Evolutionary conservation across 1,284 basidiomycete genomes (phyloP), one percentile per base, ranked within the genome.

Genomic region (Entoloma clypeatum): DNA sequence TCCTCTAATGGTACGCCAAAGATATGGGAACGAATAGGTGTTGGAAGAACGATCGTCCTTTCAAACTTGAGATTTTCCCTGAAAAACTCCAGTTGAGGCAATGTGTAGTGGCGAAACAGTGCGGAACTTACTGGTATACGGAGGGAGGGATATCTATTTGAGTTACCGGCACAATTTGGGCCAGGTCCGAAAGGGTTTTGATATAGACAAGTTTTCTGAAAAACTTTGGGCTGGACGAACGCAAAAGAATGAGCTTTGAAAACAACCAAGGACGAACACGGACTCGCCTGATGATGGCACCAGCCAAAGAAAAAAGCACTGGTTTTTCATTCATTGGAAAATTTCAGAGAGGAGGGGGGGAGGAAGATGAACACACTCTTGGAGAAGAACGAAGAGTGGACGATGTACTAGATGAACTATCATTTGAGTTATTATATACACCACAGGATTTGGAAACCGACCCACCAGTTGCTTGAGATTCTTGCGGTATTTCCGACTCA

Each of bases 271-370:
- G 13, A n/a, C 19, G 21, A 43, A 62, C 22, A 41, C 13, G 18
- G 31, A n/a, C 41, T 14, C 32, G 83, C 79, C 84, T 87, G 54
- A 92, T 86, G 48, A 92, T 81, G 29, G 87, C 86, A 4, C 87
- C 86, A 29, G 88, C 88, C 37, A 92, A 68, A 7, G 86, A 87
- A 59, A 92, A 87, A 7, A 92, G 64, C 82, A 90, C 87, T 87
- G 56, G 22, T 22, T 31, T 25, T 23, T 17, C 11, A 8, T 16
- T 39, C 7, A 23, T 31, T 39, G 7, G 42, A 22, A 40, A 30
- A 43, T n/a, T n/a, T n/a, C n/a, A n/a, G 43, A 41, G 41, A 39
- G 35, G 31, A 36, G 39, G 34, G 36, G 18, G 27, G 3, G 11
- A 32, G 30, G 13, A 18, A 28, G 22, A 40, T 19, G 17, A 17